These are phyloP conservation scores for Thermothielavioides terrestris DNA, from an alignment of 495 filamentous ascomycete species.

Conservation along the genomic window DNA sequence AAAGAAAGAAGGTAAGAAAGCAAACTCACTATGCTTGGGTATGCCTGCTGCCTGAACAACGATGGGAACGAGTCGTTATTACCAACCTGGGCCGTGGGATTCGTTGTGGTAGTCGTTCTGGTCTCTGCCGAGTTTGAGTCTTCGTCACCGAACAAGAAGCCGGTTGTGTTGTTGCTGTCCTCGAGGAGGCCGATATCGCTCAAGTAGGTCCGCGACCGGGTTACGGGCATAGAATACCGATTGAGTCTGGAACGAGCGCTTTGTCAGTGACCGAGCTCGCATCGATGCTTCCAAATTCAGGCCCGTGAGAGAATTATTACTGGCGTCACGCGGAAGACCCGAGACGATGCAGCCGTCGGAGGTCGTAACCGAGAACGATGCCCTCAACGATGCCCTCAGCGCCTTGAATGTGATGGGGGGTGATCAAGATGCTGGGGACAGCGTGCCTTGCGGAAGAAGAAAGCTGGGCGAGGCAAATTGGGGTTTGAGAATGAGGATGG, in stretches of 20 bases:
- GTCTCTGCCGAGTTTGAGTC: constrained; percentile 57
- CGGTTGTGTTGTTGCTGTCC: constrained; percentile 61
- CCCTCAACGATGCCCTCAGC: not conserved
- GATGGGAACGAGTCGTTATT: constrained; percentile 78
- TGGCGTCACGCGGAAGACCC: not conserved
- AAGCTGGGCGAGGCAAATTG: not conserved
- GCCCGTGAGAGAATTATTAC: not conserved
- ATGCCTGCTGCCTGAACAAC: constrained; percentile 60
- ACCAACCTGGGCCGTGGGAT: constrained; percentile 39
- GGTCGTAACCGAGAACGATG: not conserved
- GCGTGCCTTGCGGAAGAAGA: not conserved
- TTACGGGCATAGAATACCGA: constrained; percentile 84
- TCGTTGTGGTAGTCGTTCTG: constrained; percentile 45
- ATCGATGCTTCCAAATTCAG: constrained; percentile 1
- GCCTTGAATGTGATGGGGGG: no score
- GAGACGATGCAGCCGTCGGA: not conserved
- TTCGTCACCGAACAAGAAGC: constrained; percentile 79
- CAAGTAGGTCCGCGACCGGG: constrained; percentile 52
- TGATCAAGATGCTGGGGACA: not conserved
- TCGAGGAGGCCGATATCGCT: constrained; percentile 52
- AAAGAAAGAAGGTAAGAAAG: not conserved
- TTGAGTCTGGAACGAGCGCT: constrained; percentile 48
- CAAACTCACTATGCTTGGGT: constrained; percentile 57
- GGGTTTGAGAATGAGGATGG: not conserved
- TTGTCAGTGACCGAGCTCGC: constrained; percentile 12